These are phyloP conservation scores for Curvularia spicifera DNA, from an alignment of 2,329 filamentous ascomycete species.

Conservation along the genomic window DNA sequence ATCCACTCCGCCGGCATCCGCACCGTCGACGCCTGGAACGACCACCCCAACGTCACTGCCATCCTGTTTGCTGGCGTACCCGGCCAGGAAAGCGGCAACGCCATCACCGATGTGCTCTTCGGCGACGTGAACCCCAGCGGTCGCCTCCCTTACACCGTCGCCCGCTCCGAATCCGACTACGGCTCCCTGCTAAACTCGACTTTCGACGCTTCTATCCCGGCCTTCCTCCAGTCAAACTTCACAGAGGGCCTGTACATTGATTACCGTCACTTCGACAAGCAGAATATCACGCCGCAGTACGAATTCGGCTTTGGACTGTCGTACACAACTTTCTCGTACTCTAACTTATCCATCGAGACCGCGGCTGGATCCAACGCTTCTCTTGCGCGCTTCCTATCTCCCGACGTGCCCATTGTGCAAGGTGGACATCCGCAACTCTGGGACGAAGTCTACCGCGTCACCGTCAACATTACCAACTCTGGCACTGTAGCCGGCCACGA, in stretches of 20 bases:
- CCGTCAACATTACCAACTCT: conserved; percentile 72
- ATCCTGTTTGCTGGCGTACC: conserved; percentile 68
- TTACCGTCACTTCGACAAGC: conserved; percentile 74
- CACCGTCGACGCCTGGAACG: conserved; percentile 60
- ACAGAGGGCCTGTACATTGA: conserved; percentile 81
- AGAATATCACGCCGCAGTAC: conserved; percentile 69
- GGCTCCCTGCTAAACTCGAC: conserved; percentile 63
- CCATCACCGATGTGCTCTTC: conserved; percentile 78
- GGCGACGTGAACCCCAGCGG: conserved; percentile 76
- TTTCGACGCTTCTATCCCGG: conserved; percentile 55
- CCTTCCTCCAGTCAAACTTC: conserved; percentile 76
- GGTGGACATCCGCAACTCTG: conserved; percentile 60
- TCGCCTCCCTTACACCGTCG: conserved; percentile 80
- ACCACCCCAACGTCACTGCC: conserved; percentile 3
- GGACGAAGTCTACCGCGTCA: conserved; percentile 70
- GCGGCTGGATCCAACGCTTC: conserved; percentile 55
- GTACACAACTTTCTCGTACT: conserved; percentile 78
- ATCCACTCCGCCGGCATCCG: conserved; percentile 62
- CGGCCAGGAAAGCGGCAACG: conserved; percentile 80
- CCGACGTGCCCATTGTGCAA: conserved; percentile 31
- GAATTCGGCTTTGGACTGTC: conserved; percentile 78
- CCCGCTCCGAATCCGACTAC: conserved; percentile 69
- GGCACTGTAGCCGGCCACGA: conserved; percentile 70
- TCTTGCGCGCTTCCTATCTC: conserved; percentile 19
- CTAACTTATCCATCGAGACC: conserved; percentile 61